Evolutionary conservation across 805 yeast species (phyloP), one percentile per base, ranked within the genome.

Genomic region (Candida verbasci): DNA sequence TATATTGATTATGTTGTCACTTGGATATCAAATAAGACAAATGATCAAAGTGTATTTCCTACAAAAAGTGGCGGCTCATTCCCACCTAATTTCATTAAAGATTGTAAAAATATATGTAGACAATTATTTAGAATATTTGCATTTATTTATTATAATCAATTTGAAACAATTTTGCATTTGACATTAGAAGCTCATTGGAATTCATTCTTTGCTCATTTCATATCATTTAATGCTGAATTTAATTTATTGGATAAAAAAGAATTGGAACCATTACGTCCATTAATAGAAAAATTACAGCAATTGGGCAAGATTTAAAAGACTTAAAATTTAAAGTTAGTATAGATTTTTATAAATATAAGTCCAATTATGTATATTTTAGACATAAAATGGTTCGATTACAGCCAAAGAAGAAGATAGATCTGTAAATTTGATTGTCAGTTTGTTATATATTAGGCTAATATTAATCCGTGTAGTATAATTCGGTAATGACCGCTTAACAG

Each of bases 161-260:
- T 88, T 60, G 98, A 91, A 47, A 87, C 83, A 54, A 75, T 91
- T 17, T 79, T 91, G n/a, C 97, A 93, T 57, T 62, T 93, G 41
- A 82, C 95, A 2, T 60, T 93, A 41, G 98, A 93, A 56, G 96
- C 97, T 1, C 97, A 93, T 57, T 93, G 96, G 95, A 93, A 93
- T 59, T 89, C 97, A 3, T 86, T 89, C 49, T 93, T 94, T 62
- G 93, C 96, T 11, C 98, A 93, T 56, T 93, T 85, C 52, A 75
- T 91, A 29, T 82, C 95, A 36, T 86, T 93, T 53, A 76, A 84
- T 10, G 82, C 82, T 46, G 95, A 88, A 46, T 93, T 86, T 58
- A 81, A 77, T 36, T 72, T 93, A 45, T 69, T 93, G 24, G 97
- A 88, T 41, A 67, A 78, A 35, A 68, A 71, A 37, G 99, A 93